Percentiles rank a stretch among this genome's conserved stretches.
Conservation (phyloP, 129 eudicot species). For the Artemisia annua region DNA sequence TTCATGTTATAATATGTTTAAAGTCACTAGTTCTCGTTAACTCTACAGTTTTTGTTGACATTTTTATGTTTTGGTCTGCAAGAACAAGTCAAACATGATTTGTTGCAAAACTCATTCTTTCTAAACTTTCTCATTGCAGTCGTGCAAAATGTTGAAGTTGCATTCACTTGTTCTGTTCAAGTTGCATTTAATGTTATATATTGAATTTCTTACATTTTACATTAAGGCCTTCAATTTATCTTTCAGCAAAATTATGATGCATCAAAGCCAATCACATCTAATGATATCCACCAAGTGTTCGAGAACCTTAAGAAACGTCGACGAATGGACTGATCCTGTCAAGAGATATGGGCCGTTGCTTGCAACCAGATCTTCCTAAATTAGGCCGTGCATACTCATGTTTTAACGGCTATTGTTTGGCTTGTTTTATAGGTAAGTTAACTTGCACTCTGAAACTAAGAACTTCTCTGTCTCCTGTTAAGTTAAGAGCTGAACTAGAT, state of each 20-base stretch:
- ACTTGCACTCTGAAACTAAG: constrained; percentile 21
- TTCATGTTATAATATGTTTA: background rate
- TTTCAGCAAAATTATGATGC: constrained; percentile 67
- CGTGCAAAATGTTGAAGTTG: background rate
- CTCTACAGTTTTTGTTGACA: background rate
- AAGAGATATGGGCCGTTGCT: background rate
- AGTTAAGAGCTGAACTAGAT: constrained; percentile 19
- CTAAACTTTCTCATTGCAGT: background rate
- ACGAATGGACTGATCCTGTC: constrained; percentile 40
- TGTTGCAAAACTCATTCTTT: background rate
- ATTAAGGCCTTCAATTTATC: background rate
- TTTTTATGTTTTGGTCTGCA: background rate
- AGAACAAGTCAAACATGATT: background rate
- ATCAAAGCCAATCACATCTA: constrained; percentile 73
- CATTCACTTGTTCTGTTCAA: background rate
- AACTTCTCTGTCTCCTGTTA: background rate
- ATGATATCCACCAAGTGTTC: constrained; percentile 72
- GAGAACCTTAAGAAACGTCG: constrained; percentile 87
- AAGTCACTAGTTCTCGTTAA: background rate
- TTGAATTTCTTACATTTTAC: background rate
- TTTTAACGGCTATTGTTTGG: background rate
- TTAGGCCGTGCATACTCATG: background rate
- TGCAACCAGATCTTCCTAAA: background rate
- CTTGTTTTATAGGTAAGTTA: constrained; percentile 16
- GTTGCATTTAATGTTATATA: background rate